Evolutionary conservation across 345 rosid species (phyloP), one percentile per base, ranked within the genome.

Genomic region (Diplotaxis tenuifolia): DNA sequence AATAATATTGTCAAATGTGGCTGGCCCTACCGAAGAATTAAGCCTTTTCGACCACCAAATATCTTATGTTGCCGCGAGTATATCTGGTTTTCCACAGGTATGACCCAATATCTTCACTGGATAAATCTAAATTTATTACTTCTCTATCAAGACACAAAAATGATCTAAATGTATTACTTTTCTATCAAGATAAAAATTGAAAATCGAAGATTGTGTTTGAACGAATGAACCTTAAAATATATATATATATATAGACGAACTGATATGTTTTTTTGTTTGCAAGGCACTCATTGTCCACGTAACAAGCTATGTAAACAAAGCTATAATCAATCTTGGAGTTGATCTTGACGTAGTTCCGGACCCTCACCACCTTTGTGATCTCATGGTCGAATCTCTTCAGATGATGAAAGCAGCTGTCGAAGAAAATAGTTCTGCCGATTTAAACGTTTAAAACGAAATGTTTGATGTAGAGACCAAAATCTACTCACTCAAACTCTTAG

Each of bases 271-370:
- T 53, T 64, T 62, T 49, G 16, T 38, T 42, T 32, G 50, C 20
- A 82, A 89, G 97, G 96, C 90, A 31, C 31, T 89, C 74, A 83
- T 83, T 3, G 20, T 86, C 18, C 81, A 83, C 75, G 83, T 76
- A 59, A 92, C 85, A 60, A 92, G 97, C 68, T 88, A 92, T 64
- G 77, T 62, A n/a, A 65, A 88, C 22, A 89, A 82, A 77, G 79
- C 82, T 86, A 84, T 78, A 3, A 69, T 92, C 54, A 82, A 77
- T 74, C 4, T 89, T 8, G 83, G 84, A 0, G 92, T 81, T 45
- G 96, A 92, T 65, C 85, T 84, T 4, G 81, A 80, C 8, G 86
- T 82, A 34, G 80, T 92, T 75, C 80, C 92, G 1, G 80, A 92
- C 70, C 90, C 96, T 75, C 85, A 85, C 23, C 82, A 54, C 29